A percentile compares a stretch with the other conserved stretches of the same genome.
Evolutionary conservation across 2,329 filamentous ascomycete genomes (phyloP).

Genomic region (Aspergillus versicolor): DNA sequence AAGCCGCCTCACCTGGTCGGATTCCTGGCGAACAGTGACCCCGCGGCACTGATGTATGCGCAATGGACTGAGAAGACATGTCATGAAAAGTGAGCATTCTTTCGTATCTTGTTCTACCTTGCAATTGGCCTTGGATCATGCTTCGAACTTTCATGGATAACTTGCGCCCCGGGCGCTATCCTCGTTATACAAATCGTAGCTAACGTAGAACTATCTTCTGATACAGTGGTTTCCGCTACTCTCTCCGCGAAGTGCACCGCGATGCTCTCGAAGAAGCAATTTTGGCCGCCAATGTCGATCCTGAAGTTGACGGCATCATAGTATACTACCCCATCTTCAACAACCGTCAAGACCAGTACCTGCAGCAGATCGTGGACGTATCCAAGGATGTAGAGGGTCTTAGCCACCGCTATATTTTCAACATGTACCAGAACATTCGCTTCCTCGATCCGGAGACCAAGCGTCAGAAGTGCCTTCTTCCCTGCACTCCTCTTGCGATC

Average conservation of each 20-base stretch:
- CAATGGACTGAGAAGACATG: conserved; percentile 98
- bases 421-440: conserved; percentile 99
- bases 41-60: conserved; percentile 87
- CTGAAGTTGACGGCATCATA: conserved; percentile 79
- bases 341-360: conserved; percentile 84
- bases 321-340: conserved; percentile 99
- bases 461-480: conserved; percentile 86
- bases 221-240: conserved; percentile 82
- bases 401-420: conserved; percentile 90
- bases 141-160: conserved; percentile 15
- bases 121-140: conserved; percentile 5
- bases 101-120: conserved; percentile 7
- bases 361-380: conserved; percentile 89
- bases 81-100: conserved; percentile 77
- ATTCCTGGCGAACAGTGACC: conserved; percentile 89
- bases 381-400: conserved; percentile 95
- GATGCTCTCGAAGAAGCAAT: conserved; percentile 89
- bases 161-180: not conserved
- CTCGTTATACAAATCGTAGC: conserved; percentile 15
- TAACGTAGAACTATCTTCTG: conserved; percentile 17
- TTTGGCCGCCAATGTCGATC: conserved; percentile 77
- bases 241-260: conserved; percentile 78
- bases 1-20: conserved; percentile 79
- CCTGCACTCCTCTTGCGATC: conserved; percentile 91
- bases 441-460: conserved; percentile 70